Base-by-base conservation (phyloP, 192 early-diverging fungal species). In the Pilaira anomala region DNA sequence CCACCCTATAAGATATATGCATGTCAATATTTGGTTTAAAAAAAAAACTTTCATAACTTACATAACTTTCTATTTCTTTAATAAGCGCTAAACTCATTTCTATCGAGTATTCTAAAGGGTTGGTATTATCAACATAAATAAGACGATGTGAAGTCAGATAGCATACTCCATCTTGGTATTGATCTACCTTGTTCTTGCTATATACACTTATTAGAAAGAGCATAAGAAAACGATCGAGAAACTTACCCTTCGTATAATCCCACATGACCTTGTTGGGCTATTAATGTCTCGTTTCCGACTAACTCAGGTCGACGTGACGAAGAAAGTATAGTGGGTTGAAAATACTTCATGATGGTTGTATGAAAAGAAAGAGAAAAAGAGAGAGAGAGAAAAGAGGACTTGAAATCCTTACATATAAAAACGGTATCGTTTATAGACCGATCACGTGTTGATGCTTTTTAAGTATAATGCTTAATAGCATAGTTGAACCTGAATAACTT, bases 121-220 rank as follows among this genome's bases (percentile, higher is more conserved):
- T 61, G 30, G 79, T 75, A 45, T 76, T 73, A 69, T 92, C 87
- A 14, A 96, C 84, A 75, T 92, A 96, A n/a, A 94, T 70, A 28
- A 96, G 69, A 24, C 91, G 80, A 60, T 87, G 84, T 3, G 73
- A 78, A 7, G 93, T 93, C 48, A 90, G 66, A 59, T 92, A 93
- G 18, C 84, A 78, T 0, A 85, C 83, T 5, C 93, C 93, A 60
- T 80, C 82, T 64, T 91, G 86, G 66, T 85, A 86, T 40, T 85
- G 78, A 26, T 80, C 75, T 40, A 81, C 58, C 56, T 87, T 85
- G 3, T 65, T 48, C 19, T 83, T 82, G 5, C 88, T 88, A 65
- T 40, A 63, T 7, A 16, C 41, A n/a, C 41, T 24, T 57, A 48
- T 55, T 3, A 21, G 40, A 42, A 18, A 7, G 11, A 2, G 48